Percentiles rank a stretch among this genome's conserved stretches.
Evolutionary conservation across 2,329 filamentous ascomycete genomes (phyloP).

Genomic region (Sporothrix euskadiensis): DNA sequence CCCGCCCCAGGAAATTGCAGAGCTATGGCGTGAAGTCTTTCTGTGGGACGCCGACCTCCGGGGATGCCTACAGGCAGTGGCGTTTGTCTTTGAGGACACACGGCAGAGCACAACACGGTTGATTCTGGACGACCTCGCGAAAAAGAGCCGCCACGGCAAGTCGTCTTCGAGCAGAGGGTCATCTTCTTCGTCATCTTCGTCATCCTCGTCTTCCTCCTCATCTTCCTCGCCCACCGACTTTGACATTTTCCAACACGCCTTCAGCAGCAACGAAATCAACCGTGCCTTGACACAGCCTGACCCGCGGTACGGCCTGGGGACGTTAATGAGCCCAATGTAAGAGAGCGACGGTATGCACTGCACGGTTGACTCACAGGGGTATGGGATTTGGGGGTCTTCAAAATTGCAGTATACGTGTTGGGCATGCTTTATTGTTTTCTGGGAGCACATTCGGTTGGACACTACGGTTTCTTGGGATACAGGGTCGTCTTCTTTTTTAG

Average conservation of each 20-base stretch:
- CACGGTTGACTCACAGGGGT: background rate
- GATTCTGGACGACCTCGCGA: conserved; percentile 57
- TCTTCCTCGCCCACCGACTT: conserved; percentile 45
- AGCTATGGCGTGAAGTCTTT: conserved; percentile 66
- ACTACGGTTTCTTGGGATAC: background rate
- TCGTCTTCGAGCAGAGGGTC: conserved; percentile 30
- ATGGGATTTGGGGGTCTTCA: background rate
- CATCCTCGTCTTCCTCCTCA: conserved; percentile 30
- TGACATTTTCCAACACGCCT: conserved; percentile 56
- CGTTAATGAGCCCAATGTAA: conserved; percentile 46
- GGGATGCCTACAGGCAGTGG: conserved; percentile 61
- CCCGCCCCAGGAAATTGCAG: conserved; percentile 63
- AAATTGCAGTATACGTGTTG: background rate
- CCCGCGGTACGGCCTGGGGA: conserved; percentile 56
- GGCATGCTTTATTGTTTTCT: background rate
- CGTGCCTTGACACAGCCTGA: conserved; percentile 54
- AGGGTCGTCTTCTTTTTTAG: background rate
- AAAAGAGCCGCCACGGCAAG: conserved; percentile 45
- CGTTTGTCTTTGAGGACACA: conserved; percentile 65
- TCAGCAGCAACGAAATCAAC: conserved; percentile 52
- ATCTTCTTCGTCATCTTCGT: conserved; percentile 38
- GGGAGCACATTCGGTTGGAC: background rate
- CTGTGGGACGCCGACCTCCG: conserved; percentile 63
- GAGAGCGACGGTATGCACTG: too few relatives aligned
- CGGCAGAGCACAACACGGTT: conserved; percentile 54